These are phyloP conservation scores for Jatropha multifida DNA, from an alignment of 441 rosid genomes.

Conservation along the genomic window DNA sequence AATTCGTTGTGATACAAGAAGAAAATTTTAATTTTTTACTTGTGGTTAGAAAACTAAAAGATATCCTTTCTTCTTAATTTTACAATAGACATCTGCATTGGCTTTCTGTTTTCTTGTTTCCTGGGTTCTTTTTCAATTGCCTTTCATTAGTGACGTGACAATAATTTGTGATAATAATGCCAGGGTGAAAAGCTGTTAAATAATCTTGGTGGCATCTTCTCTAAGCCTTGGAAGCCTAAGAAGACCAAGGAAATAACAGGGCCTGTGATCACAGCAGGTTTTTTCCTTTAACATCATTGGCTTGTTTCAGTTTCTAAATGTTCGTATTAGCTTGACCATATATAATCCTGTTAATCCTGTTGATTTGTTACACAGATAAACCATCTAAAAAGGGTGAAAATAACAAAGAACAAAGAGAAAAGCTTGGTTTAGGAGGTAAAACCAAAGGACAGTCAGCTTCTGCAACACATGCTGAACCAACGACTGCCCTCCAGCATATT, in stretches of 20 bases:
- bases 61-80: too few relatives aligned
- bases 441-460: conserved; percentile 33
- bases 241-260: conserved; percentile 60
- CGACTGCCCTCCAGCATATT: conserved; percentile 50
- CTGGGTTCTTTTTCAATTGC: too few relatives aligned
- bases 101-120: too few relatives aligned
- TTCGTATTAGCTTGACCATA: not conserved
- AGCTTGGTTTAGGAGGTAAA: conserved; percentile 40
- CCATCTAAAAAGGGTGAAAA: conserved; percentile 34
- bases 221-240: conserved; percentile 93
- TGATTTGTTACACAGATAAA: conserved; percentile 35
- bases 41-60: too few relatives aligned
- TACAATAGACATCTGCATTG: too few relatives aligned
- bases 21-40: too few relatives aligned
- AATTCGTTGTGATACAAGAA: too few relatives aligned
- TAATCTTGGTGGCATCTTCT: conserved; percentile 84
- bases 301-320: not conserved
- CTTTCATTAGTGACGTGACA: too few relatives aligned
- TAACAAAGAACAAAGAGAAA: conserved; percentile 45
- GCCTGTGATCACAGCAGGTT: conserved; percentile 69
- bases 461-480: conserved; percentile 32
- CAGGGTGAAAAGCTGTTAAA: conserved; percentile 95
- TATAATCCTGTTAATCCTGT: not conserved
- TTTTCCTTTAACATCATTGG: conserved; percentile 31
- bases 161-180: conserved; percentile 7